These are phyloP conservation scores for Camelina neglecta DNA, from an alignment of 345 rosid genomes.

Conservation along the genomic window DNA sequence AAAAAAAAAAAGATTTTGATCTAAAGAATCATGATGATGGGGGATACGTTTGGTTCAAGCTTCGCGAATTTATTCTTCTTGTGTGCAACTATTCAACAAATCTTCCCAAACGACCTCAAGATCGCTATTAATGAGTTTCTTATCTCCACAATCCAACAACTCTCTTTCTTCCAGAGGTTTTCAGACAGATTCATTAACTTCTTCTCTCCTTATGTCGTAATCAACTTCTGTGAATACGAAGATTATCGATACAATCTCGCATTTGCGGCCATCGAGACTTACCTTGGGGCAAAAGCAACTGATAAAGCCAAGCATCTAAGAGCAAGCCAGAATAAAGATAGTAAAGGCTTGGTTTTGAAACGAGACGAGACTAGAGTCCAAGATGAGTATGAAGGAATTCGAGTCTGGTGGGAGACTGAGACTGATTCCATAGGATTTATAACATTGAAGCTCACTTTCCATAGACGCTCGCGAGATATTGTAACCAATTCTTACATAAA, in stretches of 20 bases:
- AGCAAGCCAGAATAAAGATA: constrained; percentile 52
- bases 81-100: constrained; percentile 56
- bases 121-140: constrained; percentile 17
- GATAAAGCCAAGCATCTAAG: constrained; percentile 55
- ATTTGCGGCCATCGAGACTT: constrained; percentile 57
- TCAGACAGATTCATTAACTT: constrained; percentile 41
- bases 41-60: constrained; percentile 37
- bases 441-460: constrained; percentile 53
- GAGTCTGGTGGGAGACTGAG: constrained; percentile 55
- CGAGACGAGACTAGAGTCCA: constrained; percentile 36
- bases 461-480: constrained; percentile 43
- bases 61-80: constrained; percentile 52
- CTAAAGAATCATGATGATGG: constrained; percentile 28
- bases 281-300: constrained; percentile 54
- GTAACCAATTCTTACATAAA: constrained; percentile 46
- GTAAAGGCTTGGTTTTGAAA: constrained; percentile 35
- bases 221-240: constrained; percentile 54
- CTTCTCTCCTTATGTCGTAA: constrained; percentile 56
- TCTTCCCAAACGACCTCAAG: constrained; percentile 55
- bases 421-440: constrained; percentile 42
- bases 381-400: constrained; percentile 54
- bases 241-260: constrained; percentile 56
- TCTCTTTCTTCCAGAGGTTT: constrained; percentile 40
- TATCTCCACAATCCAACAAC: constrained; percentile 39
- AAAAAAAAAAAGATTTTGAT: background rate